Evolutionary conservation across 73 alveolate species (phyloP).

Genomic region (Paramecium pentaurelia): DNA sequence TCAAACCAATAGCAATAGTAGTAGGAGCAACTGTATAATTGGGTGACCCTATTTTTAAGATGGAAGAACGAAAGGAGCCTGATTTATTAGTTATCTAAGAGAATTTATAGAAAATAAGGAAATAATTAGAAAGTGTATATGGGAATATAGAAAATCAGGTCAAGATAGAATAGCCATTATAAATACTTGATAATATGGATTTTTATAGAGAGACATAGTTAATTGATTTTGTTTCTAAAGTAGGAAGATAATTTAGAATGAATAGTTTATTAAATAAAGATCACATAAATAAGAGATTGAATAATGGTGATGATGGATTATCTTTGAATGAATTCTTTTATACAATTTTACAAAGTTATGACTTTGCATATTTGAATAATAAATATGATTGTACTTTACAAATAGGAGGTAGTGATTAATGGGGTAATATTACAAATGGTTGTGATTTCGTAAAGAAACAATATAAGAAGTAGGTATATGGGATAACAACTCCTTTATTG

Average conservation of each 20-base stretch:
- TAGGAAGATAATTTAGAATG: constrained; percentile 52
- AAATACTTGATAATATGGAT: neutral
- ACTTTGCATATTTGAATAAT: constrained; percentile 32
- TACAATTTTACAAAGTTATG: constrained; percentile 57
- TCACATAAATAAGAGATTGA: neutral
- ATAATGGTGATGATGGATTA: constrained; percentile 52
- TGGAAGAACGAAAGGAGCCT: constrained; percentile 40
- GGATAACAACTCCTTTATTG: neutral
- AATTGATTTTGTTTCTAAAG: constrained; percentile 41
- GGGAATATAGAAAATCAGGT: neutral
- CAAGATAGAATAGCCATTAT: neutral
- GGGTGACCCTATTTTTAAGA: constrained; percentile 64
- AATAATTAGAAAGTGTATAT: neutral
- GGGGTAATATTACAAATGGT: constrained; percentile 70
- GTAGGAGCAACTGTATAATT: constrained; percentile 67
- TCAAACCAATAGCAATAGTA: constrained; percentile 60
- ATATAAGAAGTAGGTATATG: neutral
- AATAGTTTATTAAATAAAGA: constrained; percentile 15
- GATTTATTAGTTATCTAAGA: neutral
- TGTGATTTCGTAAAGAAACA: constrained; percentile 48
- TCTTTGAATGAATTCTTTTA: constrained; percentile 66
- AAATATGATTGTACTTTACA: constrained; percentile 38
- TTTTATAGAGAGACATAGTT: constrained; percentile 45
- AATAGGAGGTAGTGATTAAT: constrained; percentile 55
- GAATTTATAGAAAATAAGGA: constrained; percentile 7